A percentile compares a stretch with the other conserved stretches of the same genome.
phyloP scores from a whole-genome alignment of 164 flowering plant species.

The Echeveria elegans region DNA sequence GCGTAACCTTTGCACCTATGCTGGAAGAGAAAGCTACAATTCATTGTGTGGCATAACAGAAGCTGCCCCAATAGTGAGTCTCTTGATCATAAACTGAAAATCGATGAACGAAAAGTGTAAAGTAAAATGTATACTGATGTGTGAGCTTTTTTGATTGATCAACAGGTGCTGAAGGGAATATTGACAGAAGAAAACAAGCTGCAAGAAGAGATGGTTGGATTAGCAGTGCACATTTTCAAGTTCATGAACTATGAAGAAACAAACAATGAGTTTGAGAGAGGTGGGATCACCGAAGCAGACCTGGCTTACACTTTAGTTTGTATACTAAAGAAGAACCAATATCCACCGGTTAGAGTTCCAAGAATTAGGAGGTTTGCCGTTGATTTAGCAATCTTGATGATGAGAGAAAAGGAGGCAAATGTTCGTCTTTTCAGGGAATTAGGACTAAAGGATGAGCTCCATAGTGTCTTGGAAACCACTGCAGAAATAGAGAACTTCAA shows the following conservation, averaged over 20 bases:
- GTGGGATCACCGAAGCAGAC: constrained; percentile 33
- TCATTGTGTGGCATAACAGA: constrained; percentile 32
- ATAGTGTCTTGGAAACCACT: constrained; percentile 59
- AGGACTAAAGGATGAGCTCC: constrained; percentile 59
- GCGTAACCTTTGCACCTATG: constrained; percentile 56
- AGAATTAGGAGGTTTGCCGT: constrained; percentile 71
- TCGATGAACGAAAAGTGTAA: neutral
- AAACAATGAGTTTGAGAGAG: constrained; percentile 25
- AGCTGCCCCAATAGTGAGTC: constrained; percentile 69
- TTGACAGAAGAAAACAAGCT: constrained; percentile 55
- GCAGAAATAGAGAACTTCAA: constrained; percentile 87
- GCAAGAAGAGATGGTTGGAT: constrained; percentile 83
- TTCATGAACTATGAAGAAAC: constrained; percentile 48
- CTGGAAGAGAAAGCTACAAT: constrained; percentile 39
- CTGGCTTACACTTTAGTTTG: constrained; percentile 41
- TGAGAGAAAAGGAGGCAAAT: constrained; percentile 39
- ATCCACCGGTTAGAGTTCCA: constrained; percentile 61
- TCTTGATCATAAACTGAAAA: neutral
- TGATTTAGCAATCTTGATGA: constrained; percentile 83
- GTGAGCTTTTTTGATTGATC: neutral
- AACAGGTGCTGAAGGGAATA: constrained; percentile 62
- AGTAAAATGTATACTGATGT: neutral
- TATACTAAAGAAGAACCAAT: constrained; percentile 38
- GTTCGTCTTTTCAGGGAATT: constrained; percentile 35
- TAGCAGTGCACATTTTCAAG: constrained; percentile 60